Evolutionary conservation across 2,329 filamentous ascomycete genomes (phyloP), one percentile per base, ranked within the genome.

Genomic region (Aspergillus sp.): DNA sequence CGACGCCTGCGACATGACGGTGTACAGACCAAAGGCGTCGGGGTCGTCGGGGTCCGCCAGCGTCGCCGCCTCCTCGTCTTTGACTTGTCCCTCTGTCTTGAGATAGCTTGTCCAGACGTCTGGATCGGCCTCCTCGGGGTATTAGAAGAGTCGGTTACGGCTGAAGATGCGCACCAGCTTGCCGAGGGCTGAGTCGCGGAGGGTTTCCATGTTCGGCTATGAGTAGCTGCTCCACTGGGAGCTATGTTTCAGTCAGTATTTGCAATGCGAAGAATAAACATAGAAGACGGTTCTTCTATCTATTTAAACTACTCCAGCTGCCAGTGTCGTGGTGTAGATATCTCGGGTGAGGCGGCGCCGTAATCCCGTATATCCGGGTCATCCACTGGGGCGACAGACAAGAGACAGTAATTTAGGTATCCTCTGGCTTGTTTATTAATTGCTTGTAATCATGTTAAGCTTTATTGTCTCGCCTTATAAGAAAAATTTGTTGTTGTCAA

Each of bases 101-200:
- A 59, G 45, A n/a, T 52, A 58, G 25, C 56, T 52, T 4, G 54
- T 48, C 57, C 59, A 59, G 6, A 54, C 14, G 4, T 29, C 47
- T 2, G 42, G 13, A 16, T 60, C 54, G 5, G 45, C 36, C 29
- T 63, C 60, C 40, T 64, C 62, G 1, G 59, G 59, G 29, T 64
- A 64, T 32, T 49, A 53, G 16, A 60, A 42, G 2, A 45, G 44
- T 49, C 49, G 46, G 3, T 45, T 45, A 0, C 52, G 47, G 11
- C 45, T 58, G 44, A 53, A 48, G 14, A 64, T 23, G 32, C 59
- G 59, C 6, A 59, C 50, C 3, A 63, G 47, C 50, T 64, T 59
- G 34, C 62, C 62, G 31, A 64, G 62, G 5, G 58, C 55, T 5
- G 60, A 57, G 44, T 63, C 62, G 16, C 59, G 58, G 36, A 62